Conservation (phyloP, 192 early-diverging fungal species). For the Bifiguratus adelaidae region DNA sequence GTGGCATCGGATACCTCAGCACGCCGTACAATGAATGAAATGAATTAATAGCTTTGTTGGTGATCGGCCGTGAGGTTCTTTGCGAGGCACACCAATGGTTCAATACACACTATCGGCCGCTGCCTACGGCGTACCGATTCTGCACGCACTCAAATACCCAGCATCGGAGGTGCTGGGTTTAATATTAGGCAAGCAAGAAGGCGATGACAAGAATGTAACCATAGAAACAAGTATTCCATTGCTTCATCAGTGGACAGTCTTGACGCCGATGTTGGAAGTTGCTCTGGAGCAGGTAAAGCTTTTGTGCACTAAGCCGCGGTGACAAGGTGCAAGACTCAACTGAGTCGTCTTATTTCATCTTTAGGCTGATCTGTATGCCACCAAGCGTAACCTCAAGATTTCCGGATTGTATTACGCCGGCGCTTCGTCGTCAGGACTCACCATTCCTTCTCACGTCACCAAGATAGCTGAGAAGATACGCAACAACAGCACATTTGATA, state of each 20-base stretch:
- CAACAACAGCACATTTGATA: constrained; percentile 17
- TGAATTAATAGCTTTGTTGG: too few relatives aligned
- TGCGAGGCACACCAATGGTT: neutral
- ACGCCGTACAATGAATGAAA: too few relatives aligned
- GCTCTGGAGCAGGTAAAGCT: constrained; percentile 66
- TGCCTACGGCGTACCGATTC: constrained; percentile 64
- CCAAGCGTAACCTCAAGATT: constrained; percentile 30
- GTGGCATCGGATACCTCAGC: too few relatives aligned
- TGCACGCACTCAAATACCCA: constrained; percentile 81
- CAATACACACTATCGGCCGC: constrained; percentile 4
- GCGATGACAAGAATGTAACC: constrained; percentile 8
- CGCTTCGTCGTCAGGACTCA: constrained; percentile 27
- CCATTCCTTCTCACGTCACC: constrained; percentile 27
- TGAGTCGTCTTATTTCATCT: constrained; percentile 1
- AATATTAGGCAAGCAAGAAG: constrained; percentile 39
- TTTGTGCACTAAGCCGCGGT: neutral
- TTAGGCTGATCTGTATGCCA: constrained; percentile 48
- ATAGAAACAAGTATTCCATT: constrained; percentile 70
- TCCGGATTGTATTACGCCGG: constrained; percentile 56
- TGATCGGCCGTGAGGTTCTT: too few relatives aligned
- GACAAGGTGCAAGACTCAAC: neutral
- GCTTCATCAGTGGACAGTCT: constrained; percentile 68
- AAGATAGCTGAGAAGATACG: constrained; percentile 42
- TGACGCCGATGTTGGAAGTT: constrained; percentile 77
- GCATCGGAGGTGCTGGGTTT: constrained; percentile 66